Conservation (phyloP, 2,329 filamentous ascomycete genomes). For the Penicillium sp. region DNA sequence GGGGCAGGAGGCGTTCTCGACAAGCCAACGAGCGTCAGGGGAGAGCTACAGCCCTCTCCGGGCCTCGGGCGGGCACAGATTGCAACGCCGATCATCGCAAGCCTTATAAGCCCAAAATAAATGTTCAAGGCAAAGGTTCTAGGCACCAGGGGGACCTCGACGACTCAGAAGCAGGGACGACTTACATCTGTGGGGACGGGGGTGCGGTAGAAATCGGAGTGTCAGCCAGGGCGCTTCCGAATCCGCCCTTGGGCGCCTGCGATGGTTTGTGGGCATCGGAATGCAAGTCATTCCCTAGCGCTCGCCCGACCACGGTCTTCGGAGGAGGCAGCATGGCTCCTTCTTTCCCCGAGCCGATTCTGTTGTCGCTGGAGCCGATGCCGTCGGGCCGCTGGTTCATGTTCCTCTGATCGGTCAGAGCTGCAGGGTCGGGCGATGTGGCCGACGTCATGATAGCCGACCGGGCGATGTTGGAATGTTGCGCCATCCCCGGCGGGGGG, state of each 20-base stretch:
- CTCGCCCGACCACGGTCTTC: slow-evolving; percentile 43
- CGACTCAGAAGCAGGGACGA: slow-evolving; percentile 25
- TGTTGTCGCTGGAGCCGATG: slow-evolving; percentile 22
- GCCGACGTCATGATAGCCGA: slow-evolving; percentile 50
- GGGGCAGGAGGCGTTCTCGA: no score
- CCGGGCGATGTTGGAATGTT: slow-evolving; percentile 51
- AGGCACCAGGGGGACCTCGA: slow-evolving; percentile 7
- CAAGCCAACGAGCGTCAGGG: slow-evolving; percentile 1
- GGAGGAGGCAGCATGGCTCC: slow-evolving; percentile 36
- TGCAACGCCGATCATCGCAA: slow-evolving; percentile 7
- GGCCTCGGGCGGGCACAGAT: not conserved
- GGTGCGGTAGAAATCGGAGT: slow-evolving; percentile 63
- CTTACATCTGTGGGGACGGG: slow-evolving; percentile 61
- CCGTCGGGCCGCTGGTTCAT: slow-evolving; percentile 21
- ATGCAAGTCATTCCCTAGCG: slow-evolving; percentile 44
- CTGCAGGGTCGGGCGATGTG: slow-evolving; percentile 21
- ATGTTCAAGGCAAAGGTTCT: slow-evolving; percentile 7
- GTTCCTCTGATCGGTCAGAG: slow-evolving; percentile 21
- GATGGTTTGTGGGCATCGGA: slow-evolving; percentile 38
- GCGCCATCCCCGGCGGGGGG: slow-evolving; percentile 36
- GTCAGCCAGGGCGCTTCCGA: slow-evolving; percentile 58
- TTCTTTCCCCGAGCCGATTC: slow-evolving; percentile 30
- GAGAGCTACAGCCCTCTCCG: not conserved
- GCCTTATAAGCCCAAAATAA: slow-evolving; percentile 13
- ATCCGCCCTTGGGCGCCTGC: slow-evolving; percentile 44